Base-by-base conservation (phyloP, 2,329 filamentous ascomycete genomes). In the Pseudocercospora vitis region DNA sequence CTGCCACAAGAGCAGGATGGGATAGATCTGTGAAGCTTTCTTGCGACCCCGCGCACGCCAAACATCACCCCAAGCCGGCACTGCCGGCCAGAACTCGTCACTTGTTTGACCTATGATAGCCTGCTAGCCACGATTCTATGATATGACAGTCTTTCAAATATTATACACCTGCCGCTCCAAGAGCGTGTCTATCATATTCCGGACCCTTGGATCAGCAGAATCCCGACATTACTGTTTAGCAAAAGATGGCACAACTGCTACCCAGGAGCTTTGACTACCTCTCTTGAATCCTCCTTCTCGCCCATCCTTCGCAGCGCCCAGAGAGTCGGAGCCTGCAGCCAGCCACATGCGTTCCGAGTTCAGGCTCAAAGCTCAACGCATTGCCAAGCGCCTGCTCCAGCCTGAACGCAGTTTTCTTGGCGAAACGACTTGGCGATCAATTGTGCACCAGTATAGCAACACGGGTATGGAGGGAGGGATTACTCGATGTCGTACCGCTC, bases 341-440 rank as follows among this genome's bases (percentile, higher is more conserved):
- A 23, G 37, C 47, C 11, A 47, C 55, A 44, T 60, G 55, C 40
- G 32, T 52, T 9, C 49, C 55, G 44, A 32, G 47, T 24, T 49
- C 48, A 19, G 46, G 40, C 32, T 33, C 52, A 11, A 44, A 58
- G 28, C 39, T 60, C 4, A 47, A 49, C 23, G 18, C 57, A 6
- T 19, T 63, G n/a, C 61, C 61, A 18, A 39, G 52, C 24, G 50
- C 39, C 4, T 58, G 56, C 42, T 31, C 53, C 9, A 52, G 51
- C 29, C 24, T 59, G 26, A 56, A 45, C 44, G 59, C 57, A 7
- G 59, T 62, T 2, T 48, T 56, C 4, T 31, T 63, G 16, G 56
- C 52, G 11, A 42, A 56, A n/a, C 7, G 58, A 63, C n/a, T 33
- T 63, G 11, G 59, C 61, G 14, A 60, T 62, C 7, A 58, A 62